A percentile compares a stretch with the other conserved stretches of the same genome.
phyloP scores from a whole-genome alignment of 2,329 filamentous ascomycete species.

The Colletotrichum plurivorum region DNA sequence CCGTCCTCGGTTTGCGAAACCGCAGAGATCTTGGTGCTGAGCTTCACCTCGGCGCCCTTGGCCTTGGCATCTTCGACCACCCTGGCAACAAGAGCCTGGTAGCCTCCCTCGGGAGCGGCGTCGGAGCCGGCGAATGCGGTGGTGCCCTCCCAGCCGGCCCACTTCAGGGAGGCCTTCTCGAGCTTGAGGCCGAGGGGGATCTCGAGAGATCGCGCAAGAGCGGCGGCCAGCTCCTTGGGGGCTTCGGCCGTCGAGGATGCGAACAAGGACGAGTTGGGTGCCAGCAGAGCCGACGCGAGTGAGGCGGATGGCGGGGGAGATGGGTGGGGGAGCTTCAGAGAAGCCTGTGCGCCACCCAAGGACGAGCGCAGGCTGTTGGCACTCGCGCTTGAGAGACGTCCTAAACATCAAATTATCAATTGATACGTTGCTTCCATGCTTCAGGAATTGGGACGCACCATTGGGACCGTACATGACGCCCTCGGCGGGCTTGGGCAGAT shows the following conservation, averaged over 20 bases:
- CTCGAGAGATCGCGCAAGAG: slow-evolving; percentile 37
- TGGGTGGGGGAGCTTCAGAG: slow-evolving; percentile 33
- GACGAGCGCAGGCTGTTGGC: slow-evolving; percentile 29
- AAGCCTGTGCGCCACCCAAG: slow-evolving; percentile 31
- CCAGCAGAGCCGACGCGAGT: slow-evolving; percentile 31
- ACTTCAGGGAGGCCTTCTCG: slow-evolving; percentile 37
- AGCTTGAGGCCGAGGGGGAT: slow-evolving; percentile 37
- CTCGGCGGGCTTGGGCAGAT: slow-evolving; percentile 33
- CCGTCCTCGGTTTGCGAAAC: slow-evolving; percentile 15
- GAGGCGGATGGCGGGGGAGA: slow-evolving; percentile 26
- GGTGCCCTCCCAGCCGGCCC: slow-evolving; percentile 33
- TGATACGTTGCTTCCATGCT: background rate
- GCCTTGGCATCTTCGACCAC: slow-evolving; percentile 34
- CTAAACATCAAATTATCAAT: slow-evolving; percentile 1
- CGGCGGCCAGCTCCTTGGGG: slow-evolving; percentile 25
- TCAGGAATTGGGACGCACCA: slow-evolving; percentile 3
- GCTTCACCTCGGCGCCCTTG: slow-evolving; percentile 32
- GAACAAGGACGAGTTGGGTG: slow-evolving; percentile 20
- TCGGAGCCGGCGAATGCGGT: slow-evolving; percentile 35
- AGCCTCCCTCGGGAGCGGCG: slow-evolving; percentile 37
- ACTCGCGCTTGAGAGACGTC: slow-evolving; percentile 28
- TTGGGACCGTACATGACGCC: slow-evolving; percentile 34
- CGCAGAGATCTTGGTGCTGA: slow-evolving; percentile 25
- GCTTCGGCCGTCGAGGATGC: background rate
- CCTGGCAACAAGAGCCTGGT: slow-evolving; percentile 29